These are phyloP conservation scores for Allodekkera sacchari DNA, from an alignment of 805 yeast species.

Conservation along the genomic window DNA sequence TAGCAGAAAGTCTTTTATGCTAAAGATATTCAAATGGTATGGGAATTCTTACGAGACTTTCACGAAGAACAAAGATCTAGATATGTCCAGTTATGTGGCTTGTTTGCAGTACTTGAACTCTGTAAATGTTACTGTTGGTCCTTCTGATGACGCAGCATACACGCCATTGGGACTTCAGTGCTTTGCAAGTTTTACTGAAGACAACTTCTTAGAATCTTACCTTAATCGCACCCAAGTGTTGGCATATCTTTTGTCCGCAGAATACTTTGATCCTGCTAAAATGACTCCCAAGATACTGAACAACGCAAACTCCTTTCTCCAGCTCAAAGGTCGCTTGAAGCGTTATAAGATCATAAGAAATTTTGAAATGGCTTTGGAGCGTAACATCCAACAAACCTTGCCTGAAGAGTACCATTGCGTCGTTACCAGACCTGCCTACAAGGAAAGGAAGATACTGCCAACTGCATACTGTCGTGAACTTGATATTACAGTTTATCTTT, in stretches of 20 bases:
- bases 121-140: conserved; percentile 3
- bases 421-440: no score
- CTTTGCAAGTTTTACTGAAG: conserved; percentile 21
- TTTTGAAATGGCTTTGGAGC: background rate
- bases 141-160: conserved; percentile 4
- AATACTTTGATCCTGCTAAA: conserved; percentile 4
- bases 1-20: conserved; percentile 21
- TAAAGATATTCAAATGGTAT: conserved; percentile 21
- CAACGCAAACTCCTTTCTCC: conserved; percentile 1
- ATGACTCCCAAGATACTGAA: conserved; percentile 7
- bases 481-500: conserved; percentile 37
- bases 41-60: conserved; percentile 21
- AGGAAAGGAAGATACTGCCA: no score
- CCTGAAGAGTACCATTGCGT: no score
- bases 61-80: conserved; percentile 9
- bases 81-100: conserved; percentile 16
- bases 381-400: no score
- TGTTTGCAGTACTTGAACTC: conserved; percentile 14
- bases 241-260: conserved; percentile 29
- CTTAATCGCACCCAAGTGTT: conserved; percentile 24
- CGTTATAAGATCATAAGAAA: conserved; percentile 3
- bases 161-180: conserved; percentile 20
- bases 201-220: conserved; percentile 19
- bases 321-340: conserved; percentile 7
- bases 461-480: conserved; percentile 41